Base-by-base conservation (phyloP, 345 rosid species). In the Brassica nigra region DNA sequence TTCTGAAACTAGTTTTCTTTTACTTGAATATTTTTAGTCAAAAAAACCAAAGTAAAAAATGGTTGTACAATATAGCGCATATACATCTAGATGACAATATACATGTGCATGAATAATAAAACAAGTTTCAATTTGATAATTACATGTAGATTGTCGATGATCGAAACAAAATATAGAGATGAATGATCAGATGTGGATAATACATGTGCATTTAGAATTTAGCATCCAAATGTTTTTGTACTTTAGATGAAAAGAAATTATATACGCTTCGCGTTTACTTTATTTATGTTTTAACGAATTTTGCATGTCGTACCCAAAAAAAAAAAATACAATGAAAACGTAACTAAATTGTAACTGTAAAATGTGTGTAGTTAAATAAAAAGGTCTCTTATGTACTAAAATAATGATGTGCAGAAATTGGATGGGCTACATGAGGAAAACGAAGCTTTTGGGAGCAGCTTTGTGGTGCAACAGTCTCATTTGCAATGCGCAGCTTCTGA, bases 391-490 rank as follows among this genome's bases (percentile, higher is more conserved):
- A n/a, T 73, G 30, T 66, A 10, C 44, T 58, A 23, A 66, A 14
- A 73, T 66, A 39, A 42, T 59, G 47, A 34, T 73, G 54, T 30
- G n/a, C 82, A 79, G 82, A 73, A 79, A 66, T 15, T 79, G 69
- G 90, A 86, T 84, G 94, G 88, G 70, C 12, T 83, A 84, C 90
- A 83, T 8, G 88, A 76, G 42, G 90, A 82, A n/a, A 92, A 84
- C 55, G 90, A 87, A 12, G 82, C 76, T 52, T 86, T 68, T 67
- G 74, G 63, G 62, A 42, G 78, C 74, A 72, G 80, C 83, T 86
- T 57, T 75, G 88, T 44, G 69, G 88, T 79, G 74, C 70, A 79
- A 30, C 77, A 65, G 15, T 58, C 81, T 63, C 71, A 70, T 52
- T 71, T 70, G 77, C 44, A 86, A 78, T 55, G 27, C 77, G 9